Evolutionary conservation across 495 filamentous ascomycete species (phyloP), one percentile per base, ranked within the genome.

Genomic region (Penicillium daleae): DNA sequence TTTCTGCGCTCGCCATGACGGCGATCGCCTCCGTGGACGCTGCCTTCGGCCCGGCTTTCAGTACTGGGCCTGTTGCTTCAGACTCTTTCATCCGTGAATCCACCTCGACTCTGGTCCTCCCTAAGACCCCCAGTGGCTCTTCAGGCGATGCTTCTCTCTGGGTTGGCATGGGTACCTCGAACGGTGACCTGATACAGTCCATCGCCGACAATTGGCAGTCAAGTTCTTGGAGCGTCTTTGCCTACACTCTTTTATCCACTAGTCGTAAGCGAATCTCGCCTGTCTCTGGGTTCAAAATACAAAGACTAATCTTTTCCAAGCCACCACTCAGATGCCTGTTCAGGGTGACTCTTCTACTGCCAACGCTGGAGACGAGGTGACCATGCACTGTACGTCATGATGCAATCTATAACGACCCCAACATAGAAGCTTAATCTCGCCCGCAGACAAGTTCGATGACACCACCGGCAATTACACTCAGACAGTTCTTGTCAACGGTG

Each of bases 131-230:
- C 19, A 76, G 67, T 31, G 67, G 66, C 9, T 60, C 57, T 13
- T 64, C 55, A 12, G 66, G 62, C 13, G 67, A 71, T 63, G 63
- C 62, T 27, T 74, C 70, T 26, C 67, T 77, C 3, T 78, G 75
- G 75, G 71, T 73, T 50, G 74, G 75, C 29, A 75, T 76, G 71
- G 74, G 77, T 21, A 79, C 75, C 53, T 71, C 71, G 5, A 70
- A 73, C 37, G 77, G 76, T 26, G 71, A 78, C 56, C 60, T 80
- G 67, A 72, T 78, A 59, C 74, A 74, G 60, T 71, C 72, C 15
- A 75, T 76, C 39, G 66, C 67, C 44, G 73, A 73, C 29, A 76
- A 73, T 59, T 71, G 48, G 53, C 49, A 68, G 9, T 59, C 65
- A 4, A 60, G 63, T 31, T 57, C 68, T 26, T 74, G 71, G 73